These are phyloP conservation scores for Phytophthora nicotianae DNA, from an alignment of 352 stramenopile genomes.

Conservation along the genomic window DNA sequence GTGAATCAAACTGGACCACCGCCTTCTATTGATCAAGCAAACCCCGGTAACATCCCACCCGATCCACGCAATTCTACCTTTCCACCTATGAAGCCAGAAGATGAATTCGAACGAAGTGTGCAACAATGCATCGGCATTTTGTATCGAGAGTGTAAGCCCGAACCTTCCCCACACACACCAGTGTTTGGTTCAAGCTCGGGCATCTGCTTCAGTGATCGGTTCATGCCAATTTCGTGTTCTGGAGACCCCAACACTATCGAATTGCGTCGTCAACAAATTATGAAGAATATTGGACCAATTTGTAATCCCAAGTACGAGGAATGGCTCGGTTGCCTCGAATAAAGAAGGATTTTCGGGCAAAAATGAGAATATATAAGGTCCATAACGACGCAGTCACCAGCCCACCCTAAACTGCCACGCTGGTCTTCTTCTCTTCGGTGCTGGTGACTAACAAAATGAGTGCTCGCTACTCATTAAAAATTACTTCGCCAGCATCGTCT, in stretches of 20 bases:
- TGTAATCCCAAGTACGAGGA: slow-evolving; percentile 29
- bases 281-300: slow-evolving; percentile 11
- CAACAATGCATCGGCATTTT: slow-evolving; percentile 23
- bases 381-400: slow-evolving; percentile 8
- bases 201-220: slow-evolving; percentile 38
- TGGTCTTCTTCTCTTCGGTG: slow-evolving; percentile 7
- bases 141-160: slow-evolving; percentile 35
- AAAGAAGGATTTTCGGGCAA: background rate
- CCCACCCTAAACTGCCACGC: slow-evolving; percentile 5
- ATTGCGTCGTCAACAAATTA: slow-evolving; percentile 32
- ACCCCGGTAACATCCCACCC: background rate
- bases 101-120: slow-evolving; percentile 14
- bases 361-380: slow-evolving; percentile 8
- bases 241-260: slow-evolving; percentile 15
- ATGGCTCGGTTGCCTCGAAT: slow-evolving; percentile 29
- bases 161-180: background rate
- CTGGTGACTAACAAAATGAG: slow-evolving; percentile 5
- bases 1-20: background rate
- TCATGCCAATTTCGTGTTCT: slow-evolving; percentile 30
- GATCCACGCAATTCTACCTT: background rate
- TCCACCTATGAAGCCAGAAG: background rate
- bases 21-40: background rate
- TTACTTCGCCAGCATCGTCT: slow-evolving; percentile 41
- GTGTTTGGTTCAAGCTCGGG: background rate
- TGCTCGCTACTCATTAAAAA: background rate